Base-by-base conservation (phyloP, 2,329 filamentous ascomycete species). In the Colletotrichum musae region DNA sequence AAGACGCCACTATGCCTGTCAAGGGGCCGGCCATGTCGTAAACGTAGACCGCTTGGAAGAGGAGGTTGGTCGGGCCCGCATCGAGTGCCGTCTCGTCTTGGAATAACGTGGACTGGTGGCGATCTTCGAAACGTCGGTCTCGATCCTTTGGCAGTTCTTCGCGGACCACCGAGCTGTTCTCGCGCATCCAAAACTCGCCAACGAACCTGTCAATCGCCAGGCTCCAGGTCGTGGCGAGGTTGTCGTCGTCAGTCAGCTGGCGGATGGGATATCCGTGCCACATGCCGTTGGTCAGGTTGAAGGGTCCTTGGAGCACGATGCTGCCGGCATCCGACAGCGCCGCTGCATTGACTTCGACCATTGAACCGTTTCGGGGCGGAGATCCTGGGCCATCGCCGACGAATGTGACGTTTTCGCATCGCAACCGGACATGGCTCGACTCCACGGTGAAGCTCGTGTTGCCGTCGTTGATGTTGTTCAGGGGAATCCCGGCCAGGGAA, bases 381-480 rank as follows among this genome's bases (percentile, higher is more conserved):
- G 43, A n/a, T 9, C 16, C n/a, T 16, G 7, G 10, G 36, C 9
- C 12, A 10, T 36, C 32, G 2, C 10, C 32, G 10, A 36, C 16
- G 9, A 24, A 24, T 12, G 16, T 21, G 26, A 48, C 13, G 5
- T 52, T 39, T 13, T 39, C 10, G 26, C 68, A 71, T n/a, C 47
- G 15, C 6, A 64, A 21, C 1, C 57, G 52, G 6, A 71, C 21
- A 26, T 71, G 64, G 15, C 47, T 63, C 1, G 66, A 61, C 53
- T 70, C 61, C 1, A 71, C 5, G 6, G 2, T 24, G n/a, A 70
- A 61, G 5, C 57, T 51, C 0, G 52, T 62, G 47, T 65, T 70
- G 18, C 61, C 61, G 15, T 26, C 2, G 4, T n/a, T 16, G 2
- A 65, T 13, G 3, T 28, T 5, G 36, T 10, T 39, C 15, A 70